Conservation (phyloP, 2,329 filamentous ascomycete genomes). For the Clarireedia hainanense region DNA sequence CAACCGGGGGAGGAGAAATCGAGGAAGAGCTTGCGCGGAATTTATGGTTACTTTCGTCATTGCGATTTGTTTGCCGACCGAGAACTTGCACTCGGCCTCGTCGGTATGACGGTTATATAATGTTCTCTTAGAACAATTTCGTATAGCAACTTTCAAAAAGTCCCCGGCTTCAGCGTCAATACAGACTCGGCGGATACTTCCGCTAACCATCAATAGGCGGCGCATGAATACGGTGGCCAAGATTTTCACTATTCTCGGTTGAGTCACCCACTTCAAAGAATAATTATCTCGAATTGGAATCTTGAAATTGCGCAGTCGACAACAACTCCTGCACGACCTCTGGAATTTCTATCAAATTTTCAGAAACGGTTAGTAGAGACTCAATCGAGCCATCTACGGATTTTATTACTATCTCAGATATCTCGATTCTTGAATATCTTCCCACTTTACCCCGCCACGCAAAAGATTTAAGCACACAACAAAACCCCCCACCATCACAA, state of each 20-base stretch:
- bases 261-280: constrained; percentile 12
- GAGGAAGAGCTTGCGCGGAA: constrained; percentile 20
- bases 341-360: background rate
- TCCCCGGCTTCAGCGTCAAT: no score
- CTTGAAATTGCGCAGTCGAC: background rate
- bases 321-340: background rate
- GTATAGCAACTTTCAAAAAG: background rate
- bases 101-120: background rate
- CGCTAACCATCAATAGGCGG: background rate
- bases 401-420: background rate
- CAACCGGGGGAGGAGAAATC: constrained; percentile 28
- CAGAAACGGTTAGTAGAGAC: background rate
- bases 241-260: constrained; percentile 7
- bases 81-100: background rate
- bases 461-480: constrained; percentile 5
- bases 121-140: background rate
- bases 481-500: constrained; percentile 9
- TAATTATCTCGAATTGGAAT: constrained; percentile 6
- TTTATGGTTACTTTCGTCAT: constrained; percentile 24
- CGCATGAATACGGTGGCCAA: constrained; percentile 2
- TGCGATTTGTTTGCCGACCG: background rate
- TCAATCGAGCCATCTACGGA: background rate
- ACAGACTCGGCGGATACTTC: background rate
- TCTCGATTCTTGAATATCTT: background rate
- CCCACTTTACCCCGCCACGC: constrained; percentile 12